A percentile compares a stretch with the other conserved stretches of the same genome.
phyloP scores from a whole-genome alignment of 177 flowering plant species.

The Vitis hybrid region DNA sequence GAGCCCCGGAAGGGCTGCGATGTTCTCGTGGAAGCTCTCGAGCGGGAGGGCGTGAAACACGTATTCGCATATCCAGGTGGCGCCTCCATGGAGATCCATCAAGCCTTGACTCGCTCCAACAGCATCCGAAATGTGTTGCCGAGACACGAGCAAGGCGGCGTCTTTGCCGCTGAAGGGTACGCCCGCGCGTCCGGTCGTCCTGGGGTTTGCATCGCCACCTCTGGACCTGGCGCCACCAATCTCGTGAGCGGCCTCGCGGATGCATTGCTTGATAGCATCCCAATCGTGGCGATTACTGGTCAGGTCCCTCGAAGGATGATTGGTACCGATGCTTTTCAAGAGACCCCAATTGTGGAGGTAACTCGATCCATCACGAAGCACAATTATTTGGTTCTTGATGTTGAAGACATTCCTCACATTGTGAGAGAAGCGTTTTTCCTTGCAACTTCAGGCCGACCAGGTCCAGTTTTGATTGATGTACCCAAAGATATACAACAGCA shows the following conservation, averaged over 20 bases:
- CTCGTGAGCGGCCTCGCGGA: constrained; percentile 75
- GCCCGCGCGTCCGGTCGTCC: constrained; percentile 70
- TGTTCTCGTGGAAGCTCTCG: constrained; percentile 68
- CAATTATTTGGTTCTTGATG: constrained; percentile 63
- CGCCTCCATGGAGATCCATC: constrained; percentile 80
- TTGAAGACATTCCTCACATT: constrained; percentile 66
- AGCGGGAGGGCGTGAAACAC: constrained; percentile 58
- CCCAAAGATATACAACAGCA: constrained; percentile 79
- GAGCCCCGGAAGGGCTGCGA: constrained; percentile 75
- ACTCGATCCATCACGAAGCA: constrained; percentile 73
- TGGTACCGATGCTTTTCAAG: constrained; percentile 78
- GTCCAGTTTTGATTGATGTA: constrained; percentile 71
- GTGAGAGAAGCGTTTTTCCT: constrained; percentile 63
- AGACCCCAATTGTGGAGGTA: constrained; percentile 80
- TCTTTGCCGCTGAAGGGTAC: constrained; percentile 75
- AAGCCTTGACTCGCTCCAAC: constrained; percentile 68
- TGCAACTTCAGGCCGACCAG: constrained; percentile 65
- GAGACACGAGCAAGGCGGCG: constrained; percentile 77
- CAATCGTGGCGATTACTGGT: constrained; percentile 71
- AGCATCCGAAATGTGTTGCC: constrained; percentile 65
- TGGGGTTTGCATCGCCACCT: constrained; percentile 74
- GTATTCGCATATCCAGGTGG: constrained; percentile 80
- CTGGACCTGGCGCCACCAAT: constrained; percentile 78
- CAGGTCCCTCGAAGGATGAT: constrained; percentile 78
- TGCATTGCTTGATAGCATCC: constrained; percentile 62